These are phyloP conservation scores for Tetrahymena elliotti DNA, from an alignment of 73 alveolate species.

Conservation along the genomic window DNA sequence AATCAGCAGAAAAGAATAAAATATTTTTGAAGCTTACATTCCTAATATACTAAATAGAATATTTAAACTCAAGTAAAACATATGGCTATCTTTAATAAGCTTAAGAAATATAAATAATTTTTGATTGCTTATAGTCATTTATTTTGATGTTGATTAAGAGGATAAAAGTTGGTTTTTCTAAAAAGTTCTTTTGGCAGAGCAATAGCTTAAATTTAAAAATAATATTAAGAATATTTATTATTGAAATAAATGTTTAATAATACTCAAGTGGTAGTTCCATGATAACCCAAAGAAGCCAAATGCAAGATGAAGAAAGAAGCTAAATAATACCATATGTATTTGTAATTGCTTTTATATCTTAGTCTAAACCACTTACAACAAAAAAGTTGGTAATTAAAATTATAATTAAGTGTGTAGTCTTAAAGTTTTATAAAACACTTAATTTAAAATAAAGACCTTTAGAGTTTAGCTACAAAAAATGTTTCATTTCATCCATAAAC, in stretches of 20 bases:
- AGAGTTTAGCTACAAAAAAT: not conserved
- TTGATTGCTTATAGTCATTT: not conserved
- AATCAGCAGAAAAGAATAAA: slow-evolving; percentile 20
- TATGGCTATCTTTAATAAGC: slow-evolving; percentile 9
- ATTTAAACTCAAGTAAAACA: slow-evolving; percentile 12
- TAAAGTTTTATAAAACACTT: not conserved
- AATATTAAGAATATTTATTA: not conserved
- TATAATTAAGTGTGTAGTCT: not conserved
- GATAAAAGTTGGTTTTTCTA: not conserved
- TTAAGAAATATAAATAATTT: not conserved
- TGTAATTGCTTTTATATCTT: not conserved
- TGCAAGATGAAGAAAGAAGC: not conserved
- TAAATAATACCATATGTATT: not conserved
- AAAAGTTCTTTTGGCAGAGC: not conserved
- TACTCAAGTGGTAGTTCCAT: not conserved
- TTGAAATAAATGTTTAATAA: not conserved
- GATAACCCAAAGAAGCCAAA: not conserved
- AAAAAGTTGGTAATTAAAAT: not conserved
- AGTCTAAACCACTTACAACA: not conserved
- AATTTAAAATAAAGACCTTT: not conserved
- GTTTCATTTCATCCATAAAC: not conserved
- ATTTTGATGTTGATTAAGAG: not conserved
- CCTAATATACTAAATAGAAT: slow-evolving; percentile 6
- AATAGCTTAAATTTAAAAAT: not conserved
- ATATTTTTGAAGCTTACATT: not conserved